Base-by-base conservation (phyloP, 2,329 filamentous ascomycete species). In the Myriosclerotinia duriaeana region DNA sequence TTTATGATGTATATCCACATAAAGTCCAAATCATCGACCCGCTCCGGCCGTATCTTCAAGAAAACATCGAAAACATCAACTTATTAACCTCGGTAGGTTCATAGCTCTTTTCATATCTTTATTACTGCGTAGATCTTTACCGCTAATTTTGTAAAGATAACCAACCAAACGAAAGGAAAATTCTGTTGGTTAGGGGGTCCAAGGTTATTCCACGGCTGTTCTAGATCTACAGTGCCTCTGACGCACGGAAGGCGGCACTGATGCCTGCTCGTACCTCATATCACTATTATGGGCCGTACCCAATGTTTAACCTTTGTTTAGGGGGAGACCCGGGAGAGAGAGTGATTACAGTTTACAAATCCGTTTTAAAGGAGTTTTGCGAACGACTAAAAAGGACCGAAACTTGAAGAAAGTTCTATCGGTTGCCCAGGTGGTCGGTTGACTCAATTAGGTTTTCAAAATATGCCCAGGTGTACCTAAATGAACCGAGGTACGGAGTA, bases 61-160 rank as follows among this genome's bases (percentile, higher is more conserved):
- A 53, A 60, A 60, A 36, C 17, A 54, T 48, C 8, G 44, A n/a
- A n/a, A n/a, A n/a, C 20, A 11, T n/a, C 17, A 11, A 20, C 11
- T 17, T 22, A 50, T 17, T 22, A 50, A 61, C 58, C 58, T 61
- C 58, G 58, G 58, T 30, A 61, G 34, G 58, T 9, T 50, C 8
- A 8, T 14, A 22, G 14, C 2, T 52, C 30, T 38, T 50, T 12
- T 22, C 30, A 59, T 15, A 59, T n/a, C 30, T 36, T n/a, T n/a
- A n/a, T n/a, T n/a, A n/a, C n/a, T n/a, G n/a, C n/a, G n/a, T n/a
- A 30, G 8, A 14, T 12, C 44, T 58, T 53, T 17, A 58, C 54
- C 22, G 22, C 54, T 26, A 26, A 26, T 26, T 26, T 26, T 26
- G 26, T 26, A 26, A 26, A 17, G 46, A 36, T 26, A 30, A 34